These are phyloP conservation scores for Xylaria sp. DNA, from an alignment of 495 filamentous ascomycete species.

Conservation along the genomic window DNA sequence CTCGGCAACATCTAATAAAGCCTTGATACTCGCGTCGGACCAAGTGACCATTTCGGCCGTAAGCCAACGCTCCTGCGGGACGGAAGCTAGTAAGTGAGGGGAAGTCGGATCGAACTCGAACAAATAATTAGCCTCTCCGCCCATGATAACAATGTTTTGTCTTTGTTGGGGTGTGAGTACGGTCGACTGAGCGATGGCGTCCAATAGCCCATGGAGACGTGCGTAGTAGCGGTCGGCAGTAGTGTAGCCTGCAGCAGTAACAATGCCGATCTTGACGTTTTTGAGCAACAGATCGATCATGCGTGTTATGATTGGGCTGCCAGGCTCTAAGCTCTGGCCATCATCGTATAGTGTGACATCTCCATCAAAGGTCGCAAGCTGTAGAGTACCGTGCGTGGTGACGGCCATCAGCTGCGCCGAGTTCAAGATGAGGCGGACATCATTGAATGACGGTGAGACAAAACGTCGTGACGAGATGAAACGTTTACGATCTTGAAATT, in stretches of 20 bases:
- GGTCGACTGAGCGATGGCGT: conserved; percentile 72
- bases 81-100: conserved; percentile 63
- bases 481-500: conserved; percentile 82
- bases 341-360: conserved; percentile 98
- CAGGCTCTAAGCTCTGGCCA: conserved; percentile 74
- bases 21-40: conserved; percentile 76
- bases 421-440: conserved; percentile 90
- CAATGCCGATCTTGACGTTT: conserved; percentile 84
- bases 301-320: conserved; percentile 79
- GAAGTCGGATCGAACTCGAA: conserved; percentile 71
- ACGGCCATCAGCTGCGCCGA: conserved; percentile 92
- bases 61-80: conserved; percentile 77
- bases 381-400: conserved; percentile 68
- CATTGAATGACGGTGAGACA: conserved; percentile 97
- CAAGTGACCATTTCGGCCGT: conserved; percentile 88
- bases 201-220: conserved; percentile 82
- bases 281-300: conserved; percentile 68
- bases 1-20: conserved; percentile 87
- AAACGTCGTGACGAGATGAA: conserved; percentile 92
- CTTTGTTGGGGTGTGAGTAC: conserved; percentile 68
- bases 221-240: conserved; percentile 83
- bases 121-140: conserved; percentile 84
- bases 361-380: conserved; percentile 94
- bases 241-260: conserved; percentile 95
- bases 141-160: conserved; percentile 84